phyloP scores from a whole-genome alignment of 129 eudicot genomes.

The Chrysanthemum makinoi region DNA sequence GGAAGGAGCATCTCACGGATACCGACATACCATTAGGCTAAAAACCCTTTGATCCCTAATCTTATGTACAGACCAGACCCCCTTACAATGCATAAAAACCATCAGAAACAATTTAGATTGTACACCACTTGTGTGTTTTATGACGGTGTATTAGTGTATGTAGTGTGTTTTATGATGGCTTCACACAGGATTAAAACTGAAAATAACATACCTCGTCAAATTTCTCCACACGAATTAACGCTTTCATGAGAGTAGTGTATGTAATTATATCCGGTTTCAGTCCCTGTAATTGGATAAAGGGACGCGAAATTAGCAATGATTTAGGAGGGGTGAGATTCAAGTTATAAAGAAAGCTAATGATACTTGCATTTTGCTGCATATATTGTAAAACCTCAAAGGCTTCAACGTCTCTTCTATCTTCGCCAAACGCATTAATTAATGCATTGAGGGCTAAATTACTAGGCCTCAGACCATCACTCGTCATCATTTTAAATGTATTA shows the following conservation, averaged over 20 bases:
- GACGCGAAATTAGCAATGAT: background rate
- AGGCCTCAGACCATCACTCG: constrained; percentile 76
- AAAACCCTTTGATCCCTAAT: no score
- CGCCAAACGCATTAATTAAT: constrained; percentile 87
- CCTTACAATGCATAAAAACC: background rate
- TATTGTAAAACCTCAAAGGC: constrained; percentile 88
- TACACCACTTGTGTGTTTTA: background rate
- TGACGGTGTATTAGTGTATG: background rate
- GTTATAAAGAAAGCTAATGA: background rate
- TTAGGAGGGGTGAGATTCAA: background rate
- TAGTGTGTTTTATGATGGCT: constrained; percentile 12
- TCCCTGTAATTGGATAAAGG: constrained; percentile 46
- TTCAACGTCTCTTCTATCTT: constrained; percentile 85
- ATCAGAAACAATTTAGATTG: constrained; percentile 1
- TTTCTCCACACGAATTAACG: constrained; percentile 81
- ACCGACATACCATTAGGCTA: no score
- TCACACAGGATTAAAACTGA: background rate
- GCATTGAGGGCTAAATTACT: constrained; percentile 91
- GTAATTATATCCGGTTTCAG: constrained; percentile 91
- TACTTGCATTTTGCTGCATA: constrained; percentile 90
- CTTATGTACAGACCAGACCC: background rate
- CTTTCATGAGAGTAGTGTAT: constrained; percentile 94
- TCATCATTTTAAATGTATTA: constrained; percentile 81
- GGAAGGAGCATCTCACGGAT: no score
- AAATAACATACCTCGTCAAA: constrained; percentile 54